A percentile compares a stretch with the other conserved stretches of the same genome.
These are phyloP conservation scores for Mrakia hoshinonis DNA, from an alignment of 768 basidiomycete genomes.

Conservation along the genomic window DNA sequence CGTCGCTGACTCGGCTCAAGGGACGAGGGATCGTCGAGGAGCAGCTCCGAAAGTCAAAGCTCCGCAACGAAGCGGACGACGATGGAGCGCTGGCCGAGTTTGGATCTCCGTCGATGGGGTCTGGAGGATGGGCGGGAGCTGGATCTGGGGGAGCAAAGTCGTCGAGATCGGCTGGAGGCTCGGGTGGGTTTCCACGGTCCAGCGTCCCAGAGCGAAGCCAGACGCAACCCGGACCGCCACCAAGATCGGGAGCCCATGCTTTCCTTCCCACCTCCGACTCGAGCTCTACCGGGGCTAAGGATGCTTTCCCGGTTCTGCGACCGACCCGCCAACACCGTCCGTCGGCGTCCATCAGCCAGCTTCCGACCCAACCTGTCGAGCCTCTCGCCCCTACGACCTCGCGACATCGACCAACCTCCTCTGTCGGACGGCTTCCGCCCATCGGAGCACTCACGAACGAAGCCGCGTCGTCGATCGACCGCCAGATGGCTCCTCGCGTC, in stretches of 20 bases:
- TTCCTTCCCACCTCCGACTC: not conserved
- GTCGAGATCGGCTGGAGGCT: not conserved
- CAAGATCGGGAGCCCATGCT: not conserved
- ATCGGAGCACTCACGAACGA: not conserved
- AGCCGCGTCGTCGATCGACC: not conserved
- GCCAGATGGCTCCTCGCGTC: not conserved
- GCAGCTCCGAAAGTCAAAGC: slow-evolving; percentile 3
- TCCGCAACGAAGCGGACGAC: not conserved
- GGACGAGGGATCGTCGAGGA: slow-evolving; percentile 16
- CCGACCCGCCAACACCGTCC: not conserved
- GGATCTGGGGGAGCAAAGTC: not conserved
- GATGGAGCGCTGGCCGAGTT: not conserved
- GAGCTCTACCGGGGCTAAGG: not conserved
- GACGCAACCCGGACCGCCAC: not conserved
- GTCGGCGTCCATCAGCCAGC: not conserved
- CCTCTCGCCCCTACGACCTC: not conserved
- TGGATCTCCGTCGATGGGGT: not conserved
- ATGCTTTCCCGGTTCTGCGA: not conserved
- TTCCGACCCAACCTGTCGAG: not conserved
- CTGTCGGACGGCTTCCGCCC: not conserved
- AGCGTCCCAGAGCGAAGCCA: not conserved
- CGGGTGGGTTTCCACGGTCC: not conserved
- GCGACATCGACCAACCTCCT: not conserved
- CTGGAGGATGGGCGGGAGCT: not conserved
- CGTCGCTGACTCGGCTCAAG: slow-evolving; percentile 7